Conservation (phyloP, 225 moss, liverwort and hornwort genomes). For the Asterella californica region DNA sequence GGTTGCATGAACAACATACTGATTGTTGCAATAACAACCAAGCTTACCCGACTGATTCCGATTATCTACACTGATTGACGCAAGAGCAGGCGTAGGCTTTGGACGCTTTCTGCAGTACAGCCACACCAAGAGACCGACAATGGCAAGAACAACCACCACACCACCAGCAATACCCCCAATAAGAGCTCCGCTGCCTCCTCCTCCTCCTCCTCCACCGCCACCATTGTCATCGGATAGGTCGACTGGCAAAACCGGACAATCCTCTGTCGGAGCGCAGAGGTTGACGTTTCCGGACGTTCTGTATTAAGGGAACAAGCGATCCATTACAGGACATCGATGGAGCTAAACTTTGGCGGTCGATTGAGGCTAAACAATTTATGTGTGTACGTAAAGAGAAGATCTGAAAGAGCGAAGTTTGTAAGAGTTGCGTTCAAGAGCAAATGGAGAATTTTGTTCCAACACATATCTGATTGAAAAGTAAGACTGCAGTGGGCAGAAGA, state of each 20-base stretch:
- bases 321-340: not conserved
- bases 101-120: not conserved
- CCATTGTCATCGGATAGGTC: not conserved
- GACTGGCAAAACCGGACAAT: not conserved
- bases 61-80: not conserved
- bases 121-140: not conserved
- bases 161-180: constrained; percentile 1
- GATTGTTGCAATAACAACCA: not conserved
- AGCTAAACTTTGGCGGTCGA: not conserved
- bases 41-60: not conserved
- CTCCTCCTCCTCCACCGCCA: not conserved
- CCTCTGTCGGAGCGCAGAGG: constrained; percentile 4
- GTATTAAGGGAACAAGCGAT: not conserved
- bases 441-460: not conserved
- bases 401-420: too few species aligned
- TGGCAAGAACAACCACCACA: not conserved
- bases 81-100: not conserved
- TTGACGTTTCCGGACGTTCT: constrained; percentile 12
- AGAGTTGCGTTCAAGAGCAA: not conserved
- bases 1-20: not conserved
- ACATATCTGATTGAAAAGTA: not conserved
- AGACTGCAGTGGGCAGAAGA: not conserved
- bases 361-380: not conserved
- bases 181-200: not conserved
- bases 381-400: too few species aligned